Base-by-base conservation (phyloP, 2,329 filamentous ascomycete genomes). In the Venturia aucupariae region DNA sequence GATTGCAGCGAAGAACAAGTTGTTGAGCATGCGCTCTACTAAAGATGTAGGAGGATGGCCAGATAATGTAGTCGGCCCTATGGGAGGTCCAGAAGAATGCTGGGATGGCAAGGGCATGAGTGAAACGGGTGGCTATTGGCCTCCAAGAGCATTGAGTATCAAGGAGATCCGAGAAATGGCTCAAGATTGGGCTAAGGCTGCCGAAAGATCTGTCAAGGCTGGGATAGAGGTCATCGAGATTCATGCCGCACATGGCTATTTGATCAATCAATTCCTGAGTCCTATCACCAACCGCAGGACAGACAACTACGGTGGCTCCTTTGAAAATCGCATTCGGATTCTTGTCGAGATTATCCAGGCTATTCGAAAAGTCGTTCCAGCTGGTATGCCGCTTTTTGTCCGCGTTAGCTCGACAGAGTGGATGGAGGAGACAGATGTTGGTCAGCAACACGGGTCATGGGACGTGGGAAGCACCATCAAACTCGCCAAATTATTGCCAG, bases 331-430 rank as follows among this genome's bases (percentile, higher is more conserved):
- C 0, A 74, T 69, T 1, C 66, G 76, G 1, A 65, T 79, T 3
- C 67, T 78, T 0, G 65, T 78, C 17, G 77, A 79, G n/a, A 75
- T 78, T 61, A 72, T 78, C 44, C 63, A 71, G n/a, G 77, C 72
- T 0, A 69, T 75, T 13, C 69, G 74, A 1, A 69, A 66, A 1
- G 71, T 71, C 6, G 73, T 76, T 41, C 74, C 74, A 6, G 67
- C 68, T 3, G 64, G 66, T 0, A 75, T 73, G 72, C 75, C 75
- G 8, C 60, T 76, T 30, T 75, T 72, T 64, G 65, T 75, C 2
- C 70, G 75, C 8, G 72, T 76, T 63, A 74, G 70, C 51, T 67
- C 72, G 1, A 75, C 75, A 0, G 75, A 76, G 55, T 75, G 73
- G 73, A 67, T 75, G 66, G 73, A 75, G 35, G 70, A 73, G 4